phyloP scores from a whole-genome alignment of 805 yeast genomes.

The Hanseniaspora vineae region DNA sequence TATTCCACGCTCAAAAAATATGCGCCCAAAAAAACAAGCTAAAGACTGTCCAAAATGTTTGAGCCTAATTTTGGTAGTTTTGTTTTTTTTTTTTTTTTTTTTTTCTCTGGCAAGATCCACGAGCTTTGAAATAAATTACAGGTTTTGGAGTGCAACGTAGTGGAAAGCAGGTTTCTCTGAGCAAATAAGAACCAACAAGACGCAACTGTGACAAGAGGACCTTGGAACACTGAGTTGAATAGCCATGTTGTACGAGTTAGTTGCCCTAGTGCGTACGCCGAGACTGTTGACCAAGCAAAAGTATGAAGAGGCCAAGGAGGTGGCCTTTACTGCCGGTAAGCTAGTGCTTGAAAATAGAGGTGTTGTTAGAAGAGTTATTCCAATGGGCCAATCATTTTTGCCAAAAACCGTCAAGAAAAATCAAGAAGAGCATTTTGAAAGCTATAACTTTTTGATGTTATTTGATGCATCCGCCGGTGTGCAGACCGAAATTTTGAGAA shows the following conservation, averaged over 20 bases:
- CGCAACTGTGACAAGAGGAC: no score
- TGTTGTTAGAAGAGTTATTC: constrained; percentile 71
- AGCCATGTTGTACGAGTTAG: constrained; percentile 74
- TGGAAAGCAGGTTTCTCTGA: no score
- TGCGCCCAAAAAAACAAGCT: no score
- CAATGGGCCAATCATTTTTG: constrained; percentile 63
- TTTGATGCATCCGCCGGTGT: constrained; percentile 82
- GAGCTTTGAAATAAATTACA: no score
- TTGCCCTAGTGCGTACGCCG: constrained; percentile 68
- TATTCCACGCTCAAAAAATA: no score
- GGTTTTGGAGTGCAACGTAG: no score
- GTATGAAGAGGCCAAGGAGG: constrained; percentile 53
- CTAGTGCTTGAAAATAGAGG: constrained; percentile 83
- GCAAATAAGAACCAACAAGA: no score
- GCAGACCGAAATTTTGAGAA: constrained; percentile 71
- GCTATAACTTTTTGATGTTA: constrained; percentile 72
- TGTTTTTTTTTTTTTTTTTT: no score
- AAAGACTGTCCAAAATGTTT: no score
- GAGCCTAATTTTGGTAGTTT: no score
- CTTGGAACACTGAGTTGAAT: no score
- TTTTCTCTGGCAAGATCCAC: no score
- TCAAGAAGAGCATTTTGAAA: constrained; percentile 83
- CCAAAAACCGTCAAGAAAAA: constrained; percentile 77
- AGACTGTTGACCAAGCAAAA: constrained; percentile 37
- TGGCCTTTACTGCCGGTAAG: constrained; percentile 60